Conservation (phyloP, 805 yeast species). For the Sugiyamaella lignohabitans region DNA sequence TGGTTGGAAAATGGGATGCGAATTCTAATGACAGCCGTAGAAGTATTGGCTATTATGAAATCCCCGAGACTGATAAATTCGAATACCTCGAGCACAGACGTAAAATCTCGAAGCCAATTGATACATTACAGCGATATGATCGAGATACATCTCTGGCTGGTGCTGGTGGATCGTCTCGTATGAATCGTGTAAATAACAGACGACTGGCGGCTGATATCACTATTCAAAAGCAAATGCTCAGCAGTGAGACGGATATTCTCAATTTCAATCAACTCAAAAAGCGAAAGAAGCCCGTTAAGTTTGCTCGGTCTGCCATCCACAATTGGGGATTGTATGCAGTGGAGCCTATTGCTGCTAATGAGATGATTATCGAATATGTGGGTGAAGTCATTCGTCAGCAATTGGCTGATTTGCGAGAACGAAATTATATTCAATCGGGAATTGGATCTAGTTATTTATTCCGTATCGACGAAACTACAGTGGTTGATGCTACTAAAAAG, state of each 20-base stretch:
- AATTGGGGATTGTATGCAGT: slow-evolving; percentile 97
- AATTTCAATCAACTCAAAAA: slow-evolving; percentile 82
- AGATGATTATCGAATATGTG: slow-evolving; percentile 96
- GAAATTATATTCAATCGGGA: slow-evolving; percentile 77
- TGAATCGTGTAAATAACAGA: slow-evolving; percentile 79
- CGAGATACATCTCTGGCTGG: slow-evolving; percentile 13
- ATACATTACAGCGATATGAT: slow-evolving; percentile 20
- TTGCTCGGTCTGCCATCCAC: slow-evolving; percentile 94
- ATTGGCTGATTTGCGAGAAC: slow-evolving; percentile 88
- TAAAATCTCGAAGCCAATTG: slow-evolving; percentile 37
- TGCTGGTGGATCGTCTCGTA: slow-evolving; percentile 53
- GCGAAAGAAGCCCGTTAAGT: slow-evolving; percentile 89
- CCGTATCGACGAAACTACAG: slow-evolving; percentile 88
- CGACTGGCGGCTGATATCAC: slow-evolving; percentile 84
- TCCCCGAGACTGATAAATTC: slow-evolving; percentile 64
- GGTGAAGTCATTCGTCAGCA: slow-evolving; percentile 93
- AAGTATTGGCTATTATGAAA: slow-evolving; percentile 67
- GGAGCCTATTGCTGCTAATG: slow-evolving; percentile 92
- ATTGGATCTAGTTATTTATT: slow-evolving; percentile 93
- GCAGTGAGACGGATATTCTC: slow-evolving; percentile 65
- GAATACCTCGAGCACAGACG: slow-evolving; percentile 80
- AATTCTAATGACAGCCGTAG: slow-evolving; percentile 23
- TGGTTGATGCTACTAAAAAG: slow-evolving; percentile 92
- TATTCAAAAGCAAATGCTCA: slow-evolving; percentile 64
- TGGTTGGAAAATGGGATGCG: slow-evolving; percentile 30